Conservation (phyloP, 2,329 filamentous ascomycete species). For the Fusarium falciforme region DNA sequence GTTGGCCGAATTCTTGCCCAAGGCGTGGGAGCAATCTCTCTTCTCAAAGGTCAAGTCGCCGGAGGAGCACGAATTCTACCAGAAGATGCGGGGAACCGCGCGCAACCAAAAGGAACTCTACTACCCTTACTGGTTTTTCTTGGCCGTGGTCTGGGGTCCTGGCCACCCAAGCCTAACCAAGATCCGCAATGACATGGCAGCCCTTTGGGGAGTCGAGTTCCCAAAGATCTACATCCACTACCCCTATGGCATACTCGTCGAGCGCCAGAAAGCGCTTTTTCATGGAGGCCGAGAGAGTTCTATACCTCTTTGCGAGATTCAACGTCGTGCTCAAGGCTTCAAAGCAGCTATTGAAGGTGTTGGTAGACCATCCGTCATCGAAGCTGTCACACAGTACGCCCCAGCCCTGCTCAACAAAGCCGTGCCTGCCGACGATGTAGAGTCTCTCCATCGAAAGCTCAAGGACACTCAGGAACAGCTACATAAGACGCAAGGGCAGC, state of each 20-base stretch:
- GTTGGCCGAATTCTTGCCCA: neutral
- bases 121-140: neutral
- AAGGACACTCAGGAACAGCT: neutral
- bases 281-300: neutral
- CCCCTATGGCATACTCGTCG: neutral
- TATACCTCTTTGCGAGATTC: neutral
- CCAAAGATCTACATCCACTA: neutral
- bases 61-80: neutral
- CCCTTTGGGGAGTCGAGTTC: neutral
- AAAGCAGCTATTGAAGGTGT: neutral
- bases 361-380: neutral
- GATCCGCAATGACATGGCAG: neutral
- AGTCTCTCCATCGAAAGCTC: neutral
- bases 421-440: neutral
- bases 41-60: neutral
- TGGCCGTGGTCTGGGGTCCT: neutral
- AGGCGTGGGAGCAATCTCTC: neutral
- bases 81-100: neutral
- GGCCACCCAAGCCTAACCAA: neutral
- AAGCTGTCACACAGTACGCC: neutral
- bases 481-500: neutral
- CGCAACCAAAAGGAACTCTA: neutral
- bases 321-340: neutral
- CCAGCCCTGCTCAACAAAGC: neutral
- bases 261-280: neutral